Base-by-base conservation (phyloP, 345 rosid species). In the Corchorus olitorius region DNA sequence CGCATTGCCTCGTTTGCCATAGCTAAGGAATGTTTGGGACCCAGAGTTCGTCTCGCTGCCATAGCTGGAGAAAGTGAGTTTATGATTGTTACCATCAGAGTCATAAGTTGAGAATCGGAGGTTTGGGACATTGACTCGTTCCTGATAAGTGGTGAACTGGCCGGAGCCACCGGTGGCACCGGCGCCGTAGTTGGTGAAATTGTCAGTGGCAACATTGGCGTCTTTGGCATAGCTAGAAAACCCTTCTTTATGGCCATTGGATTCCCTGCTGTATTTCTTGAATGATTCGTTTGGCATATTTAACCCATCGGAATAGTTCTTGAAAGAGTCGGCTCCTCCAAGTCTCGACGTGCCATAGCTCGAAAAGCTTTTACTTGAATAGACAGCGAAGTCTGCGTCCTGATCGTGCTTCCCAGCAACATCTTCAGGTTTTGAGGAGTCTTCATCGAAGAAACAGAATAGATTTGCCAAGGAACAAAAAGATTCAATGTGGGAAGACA, bases 381-480 rank as follows among this genome's bases (percentile, higher is more conserved):
- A 92, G 11, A 65, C 63, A 0, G 88, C 84, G 41, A 92, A 92
- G 84, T 78, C 61, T 20, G 90, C 81, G 75, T 92, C 85, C 22
- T 56, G 37, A 49, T 55, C 76, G 2, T 64, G 79, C 20, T 66
- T 65, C 15, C 62, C 65, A 48, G 74, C 73, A 0, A 65, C 7
- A 43, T 75, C 59, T 12, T 45, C 79, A 4, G 41, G 41, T 54
- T 39, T 5, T 35, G 70, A 35, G 22, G 72, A 77, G 33, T 85
- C 84, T 27, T 87, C 87, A 19, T 87, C 87, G 17, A 82, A 77
- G 66, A 83, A 79, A 81, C 97, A 92, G 71, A 89, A 80, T 34
- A 92, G 87, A 75, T 84, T 79, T 49, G 93, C 94, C 60, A 82
- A 33, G 77, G 88, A 84, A 73, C 97, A 92, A 82, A 92, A 90